Percentiles rank a stretch among this genome's conserved stretches.
Evolutionary conservation across 108 stramenopile species (phyloP).

Genomic region (Stephanodiscus triporus): DNA sequence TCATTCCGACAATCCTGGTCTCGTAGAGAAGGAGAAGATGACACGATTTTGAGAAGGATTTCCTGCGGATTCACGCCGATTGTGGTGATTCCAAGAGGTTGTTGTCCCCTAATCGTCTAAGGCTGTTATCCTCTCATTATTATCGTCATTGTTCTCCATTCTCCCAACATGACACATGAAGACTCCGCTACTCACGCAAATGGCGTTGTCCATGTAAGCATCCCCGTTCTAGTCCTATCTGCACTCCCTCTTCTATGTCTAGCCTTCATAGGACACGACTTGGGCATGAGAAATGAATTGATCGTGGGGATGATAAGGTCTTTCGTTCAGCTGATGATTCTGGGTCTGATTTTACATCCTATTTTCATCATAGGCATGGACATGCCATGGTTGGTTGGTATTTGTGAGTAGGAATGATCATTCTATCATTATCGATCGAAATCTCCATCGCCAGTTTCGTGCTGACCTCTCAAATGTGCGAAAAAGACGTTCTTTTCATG

Average conservation of each 20-base stretch:
- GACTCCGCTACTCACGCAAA: neutral
- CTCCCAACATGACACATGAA: neutral
- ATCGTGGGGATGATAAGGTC: slow-evolving; percentile 45
- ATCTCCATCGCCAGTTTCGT: neutral
- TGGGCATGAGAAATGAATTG: slow-evolving; percentile 31
- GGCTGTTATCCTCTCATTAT: neutral
- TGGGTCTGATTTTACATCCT: slow-evolving; percentile 79
- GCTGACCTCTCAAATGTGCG: neutral
- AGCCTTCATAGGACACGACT: slow-evolving; percentile 32
- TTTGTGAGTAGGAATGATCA: slow-evolving; percentile 34
- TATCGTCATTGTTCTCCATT: too few species aligned
- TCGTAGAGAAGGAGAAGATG: too few species aligned
- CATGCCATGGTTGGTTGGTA: slow-evolving; percentile 37
- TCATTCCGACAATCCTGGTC: too few species aligned
- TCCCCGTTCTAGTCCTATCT: slow-evolving; percentile 27
- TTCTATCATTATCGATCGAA: neutral
- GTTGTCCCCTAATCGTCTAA: too few species aligned
- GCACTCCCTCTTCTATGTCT: slow-evolving; percentile 40
- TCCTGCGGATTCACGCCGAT: too few species aligned
- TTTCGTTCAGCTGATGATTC: slow-evolving; percentile 72
- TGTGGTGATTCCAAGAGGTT: too few species aligned
- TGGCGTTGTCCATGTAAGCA: slow-evolving; percentile 44
- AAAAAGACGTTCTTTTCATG: slow-evolving; percentile 66
- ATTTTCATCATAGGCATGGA: slow-evolving; percentile 69
- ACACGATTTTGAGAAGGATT: too few species aligned